Percentiles rank a stretch among this genome's conserved stretches.
Conservation (phyloP, 2,329 filamentous ascomycete genomes). For the Ophiocordyceps sinensis region DNA sequence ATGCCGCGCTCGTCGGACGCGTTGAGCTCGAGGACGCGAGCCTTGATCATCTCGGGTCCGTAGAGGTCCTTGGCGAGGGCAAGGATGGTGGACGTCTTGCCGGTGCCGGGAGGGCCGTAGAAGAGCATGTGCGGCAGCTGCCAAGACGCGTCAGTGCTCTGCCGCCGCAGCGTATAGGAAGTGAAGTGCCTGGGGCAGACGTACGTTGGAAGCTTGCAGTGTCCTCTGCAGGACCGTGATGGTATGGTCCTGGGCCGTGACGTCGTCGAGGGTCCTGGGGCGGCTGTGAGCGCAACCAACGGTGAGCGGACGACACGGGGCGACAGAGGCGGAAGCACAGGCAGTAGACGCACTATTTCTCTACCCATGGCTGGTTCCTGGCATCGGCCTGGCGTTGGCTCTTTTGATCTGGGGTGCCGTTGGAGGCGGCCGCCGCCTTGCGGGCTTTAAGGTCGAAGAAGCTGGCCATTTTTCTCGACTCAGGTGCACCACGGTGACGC, state of each 20-base stretch:
- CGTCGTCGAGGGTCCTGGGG: slow-evolving; percentile 84
- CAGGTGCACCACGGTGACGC: neutral
- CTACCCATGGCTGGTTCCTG: slow-evolving; percentile 81
- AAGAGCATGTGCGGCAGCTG: slow-evolving; percentile 95
- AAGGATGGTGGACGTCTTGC: slow-evolving; percentile 95
- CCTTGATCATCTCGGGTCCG: slow-evolving; percentile 82
- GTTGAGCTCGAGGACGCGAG: slow-evolving; percentile 95
- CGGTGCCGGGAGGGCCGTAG: slow-evolving; percentile 93
- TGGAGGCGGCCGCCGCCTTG: slow-evolving; percentile 58
- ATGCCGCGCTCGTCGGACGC: slow-evolving; percentile 98
- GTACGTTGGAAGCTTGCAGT: slow-evolving; percentile 81
- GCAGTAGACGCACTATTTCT: slow-evolving; percentile 71
- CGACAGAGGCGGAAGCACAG: neutral
- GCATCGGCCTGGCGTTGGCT: slow-evolving; percentile 43
- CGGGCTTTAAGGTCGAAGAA: slow-evolving; percentile 96
- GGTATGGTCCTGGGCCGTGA: slow-evolving; percentile 95
- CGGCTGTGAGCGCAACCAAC: slow-evolving; percentile 40
- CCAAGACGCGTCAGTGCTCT: neutral
- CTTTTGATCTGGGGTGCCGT: slow-evolving; percentile 49
- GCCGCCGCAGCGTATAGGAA: neutral
- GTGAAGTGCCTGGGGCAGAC: slow-evolving; percentile 6
- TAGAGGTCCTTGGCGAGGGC: slow-evolving; percentile 96
- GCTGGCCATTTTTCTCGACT: slow-evolving; percentile 48
- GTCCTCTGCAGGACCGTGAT: slow-evolving; percentile 85
- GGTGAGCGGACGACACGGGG: slow-evolving; percentile 12